Percentiles rank a stretch among this genome's conserved stretches.
These are phyloP conservation scores for Erodium texanum DNA, from an alignment of 441 rosid genomes.

Conservation along the genomic window DNA sequence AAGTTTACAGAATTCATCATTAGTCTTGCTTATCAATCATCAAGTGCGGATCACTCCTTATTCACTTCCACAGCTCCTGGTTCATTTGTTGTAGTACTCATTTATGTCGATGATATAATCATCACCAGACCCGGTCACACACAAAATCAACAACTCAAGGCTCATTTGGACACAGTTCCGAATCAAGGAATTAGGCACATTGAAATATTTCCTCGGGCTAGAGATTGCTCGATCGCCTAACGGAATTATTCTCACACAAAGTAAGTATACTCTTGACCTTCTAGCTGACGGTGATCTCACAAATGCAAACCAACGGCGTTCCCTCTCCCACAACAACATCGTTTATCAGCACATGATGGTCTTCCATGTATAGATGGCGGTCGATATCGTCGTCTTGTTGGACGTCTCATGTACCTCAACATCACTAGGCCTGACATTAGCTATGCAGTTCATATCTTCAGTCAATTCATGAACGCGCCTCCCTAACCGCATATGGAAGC, in stretches of 20 bases:
- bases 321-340: not conserved
- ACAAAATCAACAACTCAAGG: not conserved
- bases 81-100: not conserved
- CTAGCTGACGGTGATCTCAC: not conserved
- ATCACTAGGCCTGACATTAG: not conserved
- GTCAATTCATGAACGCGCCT: not conserved
- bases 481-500: not conserved
- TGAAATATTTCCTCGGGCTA: not conserved
- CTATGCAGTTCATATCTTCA: not conserved
- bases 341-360: not conserved
- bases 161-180: not conserved
- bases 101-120: not conserved
- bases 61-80: not conserved
- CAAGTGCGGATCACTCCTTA: not conserved
- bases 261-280: constrained; percentile 2
- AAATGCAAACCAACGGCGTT: not conserved
- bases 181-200: not conserved
- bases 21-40: not conserved
- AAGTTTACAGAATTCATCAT: not conserved
- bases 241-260: not conserved
- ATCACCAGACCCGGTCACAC: not conserved
- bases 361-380: not conserved
- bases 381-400: not conserved
- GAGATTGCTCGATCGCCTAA: not conserved
- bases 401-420: not conserved